phyloP scores from a whole-genome alignment of 495 filamentous ascomycete species.

The Aspergillus egyptiacus region DNA sequence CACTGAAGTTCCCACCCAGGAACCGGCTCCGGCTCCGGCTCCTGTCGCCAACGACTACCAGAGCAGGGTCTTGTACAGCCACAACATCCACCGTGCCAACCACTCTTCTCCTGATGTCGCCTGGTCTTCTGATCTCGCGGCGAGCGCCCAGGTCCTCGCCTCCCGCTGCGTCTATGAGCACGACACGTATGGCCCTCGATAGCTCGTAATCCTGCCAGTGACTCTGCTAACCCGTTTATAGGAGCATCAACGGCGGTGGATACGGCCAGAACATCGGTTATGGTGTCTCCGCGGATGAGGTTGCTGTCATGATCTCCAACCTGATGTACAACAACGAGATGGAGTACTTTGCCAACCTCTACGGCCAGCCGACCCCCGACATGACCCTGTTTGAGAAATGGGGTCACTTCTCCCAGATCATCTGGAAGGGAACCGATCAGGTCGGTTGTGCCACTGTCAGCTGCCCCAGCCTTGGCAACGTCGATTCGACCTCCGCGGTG shows the following conservation, averaged over 20 bases:
- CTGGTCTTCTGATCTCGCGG: constrained; percentile 58
- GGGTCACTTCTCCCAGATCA: constrained; percentile 87
- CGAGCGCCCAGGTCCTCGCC: constrained; percentile 51
- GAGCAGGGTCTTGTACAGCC: constrained; percentile 53
- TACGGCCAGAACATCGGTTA: constrained; percentile 86
- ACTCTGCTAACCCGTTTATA: constrained; percentile 15
- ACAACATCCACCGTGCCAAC: constrained; percentile 83
- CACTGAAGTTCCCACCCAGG: constrained; percentile 23
- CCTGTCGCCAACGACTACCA: constrained; percentile 36
- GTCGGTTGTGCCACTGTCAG: constrained; percentile 67
- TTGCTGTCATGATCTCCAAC: constrained; percentile 62
- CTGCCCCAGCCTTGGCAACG: constrained; percentile 47
- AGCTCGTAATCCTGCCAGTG: not conserved
- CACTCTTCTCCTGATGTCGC: constrained; percentile 61
- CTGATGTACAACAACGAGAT: constrained; percentile 83
- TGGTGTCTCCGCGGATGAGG: constrained; percentile 37
- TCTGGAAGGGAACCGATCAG: constrained; percentile 67
- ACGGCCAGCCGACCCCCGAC: constrained; percentile 41
- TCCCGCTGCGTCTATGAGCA: constrained; percentile 65
- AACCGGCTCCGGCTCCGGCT: constrained; percentile 25
- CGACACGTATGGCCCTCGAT: constrained; percentile 54
- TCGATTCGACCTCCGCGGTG: constrained; percentile 41
- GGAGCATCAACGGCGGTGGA: constrained; percentile 49
- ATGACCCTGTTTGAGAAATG: constrained; percentile 60
- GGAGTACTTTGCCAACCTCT: constrained; percentile 39